Conservation (phyloP, 495 filamentous ascomycete species). For the Podospora bellae-mahoneyi region DNA sequence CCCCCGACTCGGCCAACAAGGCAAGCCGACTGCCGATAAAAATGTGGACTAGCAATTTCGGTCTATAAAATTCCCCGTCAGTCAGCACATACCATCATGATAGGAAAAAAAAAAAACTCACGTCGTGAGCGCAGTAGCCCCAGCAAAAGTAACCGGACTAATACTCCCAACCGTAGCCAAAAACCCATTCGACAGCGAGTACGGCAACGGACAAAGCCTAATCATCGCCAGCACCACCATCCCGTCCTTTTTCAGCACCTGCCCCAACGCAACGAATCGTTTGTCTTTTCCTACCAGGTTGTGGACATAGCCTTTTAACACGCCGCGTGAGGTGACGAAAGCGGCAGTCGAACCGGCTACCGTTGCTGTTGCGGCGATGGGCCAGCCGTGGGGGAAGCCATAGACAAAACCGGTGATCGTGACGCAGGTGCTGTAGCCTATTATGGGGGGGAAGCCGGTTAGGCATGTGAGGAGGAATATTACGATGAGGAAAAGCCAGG, state of each 20-base stretch:
- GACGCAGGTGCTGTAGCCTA: conserved; percentile 85
- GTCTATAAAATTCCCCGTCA: conserved; percentile 35
- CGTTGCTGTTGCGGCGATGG: conserved; percentile 75
- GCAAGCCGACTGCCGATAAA: conserved; percentile 81
- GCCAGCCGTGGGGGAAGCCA: conserved; percentile 88
- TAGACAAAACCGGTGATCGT: conserved; percentile 91
- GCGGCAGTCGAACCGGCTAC: conserved; percentile 71
- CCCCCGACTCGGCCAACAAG: conserved; percentile 61
- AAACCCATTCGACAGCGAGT: conserved; percentile 84
- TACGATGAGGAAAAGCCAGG: conserved; percentile 70
- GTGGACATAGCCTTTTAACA: conserved; percentile 74
- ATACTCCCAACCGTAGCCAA: conserved; percentile 91
- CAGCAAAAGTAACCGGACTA: conserved; percentile 65
- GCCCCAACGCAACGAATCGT: conserved; percentile 60
- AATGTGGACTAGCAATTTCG: conserved; percentile 86
- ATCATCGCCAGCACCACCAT: conserved; percentile 90
- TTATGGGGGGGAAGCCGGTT: conserved; percentile 82
- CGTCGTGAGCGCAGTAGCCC: conserved; percentile 69
- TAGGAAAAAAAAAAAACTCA: conserved; percentile 17
- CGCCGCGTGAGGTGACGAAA: conserved; percentile 73
- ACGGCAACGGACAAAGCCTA: conserved; percentile 88
- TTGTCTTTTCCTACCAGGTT: conserved; percentile 76
- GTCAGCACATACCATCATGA: neutral
- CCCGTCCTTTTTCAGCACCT: conserved; percentile 73
- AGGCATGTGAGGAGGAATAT: conserved; percentile 51